A percentile compares a stretch with the other conserved stretches of the same genome.
Conservation (phyloP, 2,329 filamentous ascomycete genomes). For the Apiospora rasikravindrae region DNA sequence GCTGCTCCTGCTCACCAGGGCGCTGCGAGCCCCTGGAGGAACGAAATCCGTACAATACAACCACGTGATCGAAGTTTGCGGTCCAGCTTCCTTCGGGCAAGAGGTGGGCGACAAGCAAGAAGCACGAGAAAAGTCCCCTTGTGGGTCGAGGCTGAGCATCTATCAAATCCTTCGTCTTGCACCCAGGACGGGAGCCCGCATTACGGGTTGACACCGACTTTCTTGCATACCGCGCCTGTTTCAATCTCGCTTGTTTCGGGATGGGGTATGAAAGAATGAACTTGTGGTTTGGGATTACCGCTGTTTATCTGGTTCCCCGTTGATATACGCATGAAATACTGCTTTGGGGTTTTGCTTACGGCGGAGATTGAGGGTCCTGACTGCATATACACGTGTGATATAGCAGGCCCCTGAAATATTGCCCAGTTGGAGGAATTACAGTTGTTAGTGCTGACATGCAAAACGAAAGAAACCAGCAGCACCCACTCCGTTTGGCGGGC, state of each 20-base stretch:
- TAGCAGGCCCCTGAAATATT: not conserved
- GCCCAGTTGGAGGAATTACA: not conserved
- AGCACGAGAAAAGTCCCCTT: not conserved
- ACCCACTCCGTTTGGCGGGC: not conserved
- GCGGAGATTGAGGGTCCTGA: not conserved
- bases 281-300: not conserved
- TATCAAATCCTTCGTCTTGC: not conserved
- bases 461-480: not conserved
- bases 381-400: not conserved
- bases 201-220: not conserved
- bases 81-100: not conserved
- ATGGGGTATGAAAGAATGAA: not conserved
- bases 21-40: not conserved
- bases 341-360: not conserved
- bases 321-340: not conserved
- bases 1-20: not conserved
- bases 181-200: not conserved
- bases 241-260: slow-evolving; percentile 6
- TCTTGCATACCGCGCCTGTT: not conserved
- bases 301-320: not conserved
- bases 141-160: not conserved
- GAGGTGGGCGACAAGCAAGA: not conserved
- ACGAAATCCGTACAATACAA: not conserved
- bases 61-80: not conserved
- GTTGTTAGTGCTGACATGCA: not conserved